Conservation (phyloP, 2,329 filamentous ascomycete species). For the Beauveria rudraprayagi region DNA sequence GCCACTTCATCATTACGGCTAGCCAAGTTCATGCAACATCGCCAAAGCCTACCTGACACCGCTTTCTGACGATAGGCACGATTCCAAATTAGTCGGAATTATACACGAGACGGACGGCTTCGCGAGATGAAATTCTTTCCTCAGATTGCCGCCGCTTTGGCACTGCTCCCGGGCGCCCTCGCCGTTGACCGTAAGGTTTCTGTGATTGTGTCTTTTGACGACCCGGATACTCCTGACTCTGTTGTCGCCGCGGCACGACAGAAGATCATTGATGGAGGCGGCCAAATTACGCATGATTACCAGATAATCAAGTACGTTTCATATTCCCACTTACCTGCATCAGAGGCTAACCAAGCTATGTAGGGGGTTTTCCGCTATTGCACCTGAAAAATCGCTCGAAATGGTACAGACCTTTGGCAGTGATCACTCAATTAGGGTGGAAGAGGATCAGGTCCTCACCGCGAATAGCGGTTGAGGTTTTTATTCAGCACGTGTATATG, state of each 20-base stretch:
- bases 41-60: not conserved
- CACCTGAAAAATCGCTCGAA: slow-evolving; percentile 60
- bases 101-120: not conserved
- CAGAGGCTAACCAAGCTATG: not conserved
- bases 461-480: slow-evolving; percentile 20
- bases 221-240: slow-evolving; percentile 53
- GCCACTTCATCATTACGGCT: not conserved
- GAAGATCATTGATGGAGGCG: slow-evolving; percentile 60
- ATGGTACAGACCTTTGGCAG: slow-evolving; percentile 55
- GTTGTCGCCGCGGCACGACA: slow-evolving; percentile 65
- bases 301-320: slow-evolving; percentile 54
- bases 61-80: not conserved
- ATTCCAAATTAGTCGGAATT: not conserved
- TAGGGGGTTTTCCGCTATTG: slow-evolving; percentile 72
- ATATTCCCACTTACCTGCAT: not conserved
- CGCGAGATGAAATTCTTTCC: slow-evolving; percentile 55
- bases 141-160: slow-evolving; percentile 45
- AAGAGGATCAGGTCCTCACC: slow-evolving; percentile 66
- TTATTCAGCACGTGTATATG: not conserved
- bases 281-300: slow-evolving; percentile 73
- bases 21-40: not conserved
- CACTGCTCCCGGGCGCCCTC: slow-evolving; percentile 49
- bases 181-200: slow-evolving; percentile 61
- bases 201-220: slow-evolving; percentile 71
- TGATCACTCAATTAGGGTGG: slow-evolving; percentile 45